Conservation (phyloP, 768 basidiomycete genomes). For the Ramaria rubella region DNA sequence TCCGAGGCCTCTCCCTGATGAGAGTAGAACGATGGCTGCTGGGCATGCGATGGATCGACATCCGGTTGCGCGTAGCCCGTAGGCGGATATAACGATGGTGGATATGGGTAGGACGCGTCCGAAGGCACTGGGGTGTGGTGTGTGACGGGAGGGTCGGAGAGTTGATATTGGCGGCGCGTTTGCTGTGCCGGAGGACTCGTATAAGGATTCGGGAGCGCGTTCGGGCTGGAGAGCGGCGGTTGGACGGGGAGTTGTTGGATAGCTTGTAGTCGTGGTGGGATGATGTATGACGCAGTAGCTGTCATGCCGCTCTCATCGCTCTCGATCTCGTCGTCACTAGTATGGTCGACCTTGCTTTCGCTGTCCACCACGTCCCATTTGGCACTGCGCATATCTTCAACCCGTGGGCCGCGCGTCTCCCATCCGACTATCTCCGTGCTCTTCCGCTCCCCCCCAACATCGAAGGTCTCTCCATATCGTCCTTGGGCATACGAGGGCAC, state of each 20-base stretch:
- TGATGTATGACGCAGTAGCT: not conserved
- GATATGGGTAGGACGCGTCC: not conserved
- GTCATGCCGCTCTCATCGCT: not conserved
- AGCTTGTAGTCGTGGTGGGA: not conserved
- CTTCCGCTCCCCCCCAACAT: constrained; percentile 10
- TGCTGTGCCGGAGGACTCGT: not conserved
- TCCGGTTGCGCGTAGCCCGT: not conserved
- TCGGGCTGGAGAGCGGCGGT: not conserved
- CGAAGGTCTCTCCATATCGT: not conserved
- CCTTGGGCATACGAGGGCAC: constrained; percentile 2
- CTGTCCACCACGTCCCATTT: not conserved
- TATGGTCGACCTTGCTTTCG: not conserved
- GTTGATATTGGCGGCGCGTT: not conserved
- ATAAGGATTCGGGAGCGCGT: not conserved
- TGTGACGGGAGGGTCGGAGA: constrained; percentile 3
- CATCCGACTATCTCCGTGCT: constrained; percentile 26
- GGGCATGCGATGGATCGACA: not conserved
- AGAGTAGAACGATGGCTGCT: not conserved
- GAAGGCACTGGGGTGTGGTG: constrained; percentile 1
- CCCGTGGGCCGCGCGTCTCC: constrained; percentile 17
- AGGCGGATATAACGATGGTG: not conserved
- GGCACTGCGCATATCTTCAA: not conserved
- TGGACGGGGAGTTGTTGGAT: not conserved
- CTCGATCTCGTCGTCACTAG: not conserved
- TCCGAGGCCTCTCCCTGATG: not conserved